phyloP scores from a whole-genome alignment of 139 green algal genomes.

The Chlorella sp. region DNA sequence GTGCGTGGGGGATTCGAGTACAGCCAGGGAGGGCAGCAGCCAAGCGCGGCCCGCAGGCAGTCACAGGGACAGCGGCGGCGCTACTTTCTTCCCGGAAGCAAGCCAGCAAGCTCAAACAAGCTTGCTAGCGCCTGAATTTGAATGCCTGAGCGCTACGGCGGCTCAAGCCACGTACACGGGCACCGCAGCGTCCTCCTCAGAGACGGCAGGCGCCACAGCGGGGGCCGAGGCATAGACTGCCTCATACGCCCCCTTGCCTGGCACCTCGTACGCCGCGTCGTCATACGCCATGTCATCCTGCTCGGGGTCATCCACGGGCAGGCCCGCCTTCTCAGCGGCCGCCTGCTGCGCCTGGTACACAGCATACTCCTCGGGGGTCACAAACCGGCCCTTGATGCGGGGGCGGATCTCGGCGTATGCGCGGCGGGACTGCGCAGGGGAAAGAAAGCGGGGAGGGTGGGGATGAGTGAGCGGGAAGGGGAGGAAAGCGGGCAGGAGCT shows the following conservation, averaged over 20 bases:
- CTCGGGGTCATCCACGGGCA: neutral
- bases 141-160: neutral
- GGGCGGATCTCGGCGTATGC: constrained; percentile 52
- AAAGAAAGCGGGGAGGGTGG: neutral
- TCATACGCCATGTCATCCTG: neutral
- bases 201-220: neutral
- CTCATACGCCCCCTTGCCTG: neutral
- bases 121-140: no score
- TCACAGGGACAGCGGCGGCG: no score
- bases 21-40: no score
- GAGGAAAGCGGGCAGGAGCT: neutral
- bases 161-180: constrained; percentile 17
- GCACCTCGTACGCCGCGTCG: no score
- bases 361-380: constrained; percentile 48
- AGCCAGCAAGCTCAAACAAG: no score
- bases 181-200: constrained; percentile 22
- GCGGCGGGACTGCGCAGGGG: neutral
- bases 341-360: constrained; percentile 33
- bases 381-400: constrained; percentile 56
- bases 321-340: neutral
- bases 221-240: neutral
- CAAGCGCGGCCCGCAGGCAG: no score
- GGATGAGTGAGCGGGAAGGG: neutral
- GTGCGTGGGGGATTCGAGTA: no score
- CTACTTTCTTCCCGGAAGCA: no score